phyloP scores from a whole-genome alignment of 75 land plant genomes.

The Picea glauca region DNA sequence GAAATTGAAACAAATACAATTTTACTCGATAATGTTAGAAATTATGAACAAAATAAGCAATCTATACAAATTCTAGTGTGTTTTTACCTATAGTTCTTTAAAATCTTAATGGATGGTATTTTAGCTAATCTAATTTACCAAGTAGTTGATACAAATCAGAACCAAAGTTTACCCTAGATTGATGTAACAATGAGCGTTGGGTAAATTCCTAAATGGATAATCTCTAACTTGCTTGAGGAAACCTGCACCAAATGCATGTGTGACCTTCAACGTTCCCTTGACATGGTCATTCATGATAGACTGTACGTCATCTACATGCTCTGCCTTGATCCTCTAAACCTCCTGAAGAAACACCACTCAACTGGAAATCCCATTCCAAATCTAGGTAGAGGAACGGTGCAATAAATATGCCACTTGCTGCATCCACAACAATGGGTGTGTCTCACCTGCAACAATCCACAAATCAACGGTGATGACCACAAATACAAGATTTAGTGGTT shows the following conservation, averaged over 20 bases:
- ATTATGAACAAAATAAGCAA: neutral
- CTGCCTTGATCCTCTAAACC: slow-evolving; percentile 61
- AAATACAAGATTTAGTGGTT: too few species aligned
- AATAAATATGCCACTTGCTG: slow-evolving; percentile 30
- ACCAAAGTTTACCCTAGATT: neutral
- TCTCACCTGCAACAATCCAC: slow-evolving; percentile 20
- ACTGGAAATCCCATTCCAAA: slow-evolving; percentile 27
- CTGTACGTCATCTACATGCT: slow-evolving; percentile 71
- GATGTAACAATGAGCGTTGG: neutral
- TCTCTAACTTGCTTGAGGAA: slow-evolving; percentile 29
- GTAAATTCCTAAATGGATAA: neutral
- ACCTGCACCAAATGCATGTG: slow-evolving; percentile 3
- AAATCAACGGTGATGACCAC: too few species aligned
- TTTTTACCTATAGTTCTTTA: too few species aligned
- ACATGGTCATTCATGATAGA: slow-evolving; percentile 79
- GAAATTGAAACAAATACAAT: too few species aligned
- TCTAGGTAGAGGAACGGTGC: slow-evolving; percentile 34
- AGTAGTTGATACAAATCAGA: neutral
- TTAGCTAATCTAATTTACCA: neutral
- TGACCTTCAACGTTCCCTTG: slow-evolving; percentile 91
- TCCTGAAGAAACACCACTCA: slow-evolving; percentile 43
- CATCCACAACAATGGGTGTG: slow-evolving; percentile 33
- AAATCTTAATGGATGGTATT: too few species aligned
- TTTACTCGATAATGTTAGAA: too few species aligned
- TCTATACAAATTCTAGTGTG: neutral